These are phyloP conservation scores for Capsicum chinense DNA, from an alignment of 257 asterid species.

Conservation along the genomic window DNA sequence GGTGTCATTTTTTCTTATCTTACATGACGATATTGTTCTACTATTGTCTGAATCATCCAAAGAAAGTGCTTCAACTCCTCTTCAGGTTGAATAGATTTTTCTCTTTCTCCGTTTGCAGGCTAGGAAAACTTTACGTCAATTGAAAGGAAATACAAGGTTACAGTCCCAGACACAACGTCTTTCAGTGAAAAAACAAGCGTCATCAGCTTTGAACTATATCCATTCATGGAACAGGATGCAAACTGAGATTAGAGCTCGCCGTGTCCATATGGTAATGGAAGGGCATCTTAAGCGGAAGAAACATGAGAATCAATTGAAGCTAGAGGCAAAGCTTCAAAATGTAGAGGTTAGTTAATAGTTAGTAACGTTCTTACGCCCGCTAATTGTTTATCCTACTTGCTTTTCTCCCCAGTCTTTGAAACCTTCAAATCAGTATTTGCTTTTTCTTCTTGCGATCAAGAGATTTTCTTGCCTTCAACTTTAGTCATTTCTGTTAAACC, in stretches of 20 bases:
- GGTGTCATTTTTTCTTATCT: neutral
- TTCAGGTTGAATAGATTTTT: conserved; percentile 10
- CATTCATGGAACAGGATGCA: conserved; percentile 82
- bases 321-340: conserved; percentile 85
- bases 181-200: conserved; percentile 75
- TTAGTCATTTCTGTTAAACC: neutral
- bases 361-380: neutral
- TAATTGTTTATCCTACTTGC: neutral
- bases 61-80: neutral
- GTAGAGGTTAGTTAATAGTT: conserved; percentile 60
- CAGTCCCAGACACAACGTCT: conserved; percentile 57
- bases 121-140: conserved; percentile 55
- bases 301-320: conserved; percentile 79
- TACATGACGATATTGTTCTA: neutral
- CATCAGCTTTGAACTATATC: conserved; percentile 62
- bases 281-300: conserved; percentile 79
- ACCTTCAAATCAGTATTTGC: neutral
- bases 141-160: conserved; percentile 64
- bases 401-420: neutral
- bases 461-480: conserved; percentile 1
- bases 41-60: neutral
- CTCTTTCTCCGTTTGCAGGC: conserved; percentile 59
- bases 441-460: conserved; percentile 1
- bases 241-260: conserved; percentile 69
- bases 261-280: conserved; percentile 74